Percentiles rank a stretch among this genome's conserved stretches.
Evolutionary conservation across 768 basidiomycete genomes (phyloP).

Genomic region (Lactarius trivialis): DNA sequence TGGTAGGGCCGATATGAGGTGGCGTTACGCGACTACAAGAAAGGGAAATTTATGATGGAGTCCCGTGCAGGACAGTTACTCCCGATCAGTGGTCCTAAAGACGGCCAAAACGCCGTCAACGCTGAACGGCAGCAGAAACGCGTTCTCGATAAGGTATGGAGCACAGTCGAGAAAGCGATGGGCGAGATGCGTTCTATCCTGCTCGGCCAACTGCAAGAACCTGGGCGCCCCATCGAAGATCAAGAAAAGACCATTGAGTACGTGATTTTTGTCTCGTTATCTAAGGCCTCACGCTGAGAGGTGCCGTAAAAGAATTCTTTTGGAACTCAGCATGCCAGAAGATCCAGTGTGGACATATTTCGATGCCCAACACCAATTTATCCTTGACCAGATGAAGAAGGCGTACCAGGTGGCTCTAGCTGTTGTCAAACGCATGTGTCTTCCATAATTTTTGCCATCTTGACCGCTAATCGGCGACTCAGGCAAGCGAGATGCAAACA

Average conservation of each 20-base stretch:
- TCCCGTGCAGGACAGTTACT: slow-evolving; percentile 83
- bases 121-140: slow-evolving; percentile 80
- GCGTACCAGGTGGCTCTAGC: slow-evolving; percentile 48
- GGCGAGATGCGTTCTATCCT: slow-evolving; percentile 79
- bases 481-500: slow-evolving; percentile 45
- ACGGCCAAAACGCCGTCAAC: slow-evolving; percentile 40
- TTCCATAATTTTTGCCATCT: neutral
- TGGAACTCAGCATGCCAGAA: slow-evolving; percentile 79
- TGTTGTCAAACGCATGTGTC: slow-evolving; percentile 43
- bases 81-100: slow-evolving; percentile 58
- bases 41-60: slow-evolving; percentile 86
- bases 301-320: slow-evolving; percentile 59
- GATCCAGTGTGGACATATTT: slow-evolving; percentile 96
- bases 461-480: slow-evolving; percentile 1
- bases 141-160: slow-evolving; percentile 95
- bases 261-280: slow-evolving; percentile 26
- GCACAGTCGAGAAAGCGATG: slow-evolving; percentile 91
- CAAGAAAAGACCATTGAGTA: slow-evolving; percentile 97
- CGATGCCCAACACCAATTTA: slow-evolving; percentile 85
- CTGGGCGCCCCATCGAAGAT: slow-evolving; percentile 76
- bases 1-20: slow-evolving; percentile 88
- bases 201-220: slow-evolving; percentile 73
- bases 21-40: slow-evolving; percentile 94
- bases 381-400: slow-evolving; percentile 69
- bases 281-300: slow-evolving; percentile 4